Conservation (phyloP, 768 basidiomycete genomes). For the Trametes cubensis region DNA sequence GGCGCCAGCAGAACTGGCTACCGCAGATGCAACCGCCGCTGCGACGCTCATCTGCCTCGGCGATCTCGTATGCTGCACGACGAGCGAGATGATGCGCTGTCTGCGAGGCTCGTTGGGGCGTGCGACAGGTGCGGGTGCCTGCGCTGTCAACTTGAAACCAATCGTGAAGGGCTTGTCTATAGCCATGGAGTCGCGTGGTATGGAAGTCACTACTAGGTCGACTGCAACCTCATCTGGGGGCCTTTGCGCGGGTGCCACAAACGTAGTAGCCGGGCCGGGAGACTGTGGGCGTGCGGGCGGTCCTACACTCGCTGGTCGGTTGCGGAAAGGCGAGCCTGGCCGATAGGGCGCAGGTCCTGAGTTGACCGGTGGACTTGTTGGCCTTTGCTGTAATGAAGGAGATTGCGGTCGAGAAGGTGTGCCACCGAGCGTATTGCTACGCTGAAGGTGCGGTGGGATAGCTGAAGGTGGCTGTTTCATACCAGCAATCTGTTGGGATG, state of each 20-base stretch:
- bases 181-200: conserved; percentile 47
- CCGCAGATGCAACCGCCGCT: conserved; percentile 26
- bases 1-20: conserved; percentile 12
- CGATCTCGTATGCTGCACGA: conserved; percentile 66
- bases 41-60: conserved; percentile 30
- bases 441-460: conserved; percentile 76
- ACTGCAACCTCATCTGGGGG: conserved; percentile 51
- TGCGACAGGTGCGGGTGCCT: conserved; percentile 45
- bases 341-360: conserved; percentile 44
- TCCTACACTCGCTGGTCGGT: conserved; percentile 30
- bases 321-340: conserved; percentile 46
- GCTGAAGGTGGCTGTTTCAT: conserved; percentile 63
- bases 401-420: conserved; percentile 59
- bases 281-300: conserved; percentile 26
- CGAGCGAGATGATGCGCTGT: conserved; percentile 52
- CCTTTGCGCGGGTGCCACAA: conserved; percentile 33
- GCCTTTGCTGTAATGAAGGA: conserved; percentile 54
- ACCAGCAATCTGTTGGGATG: conserved; percentile 25
- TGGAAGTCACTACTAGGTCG: conserved; percentile 55
- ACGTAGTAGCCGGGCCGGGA: conserved; percentile 36
- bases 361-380: conserved; percentile 56
- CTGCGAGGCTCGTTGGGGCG: conserved; percentile 28
- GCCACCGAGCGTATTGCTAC: conserved; percentile 42
- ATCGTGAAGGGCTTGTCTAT: conserved; percentile 66
- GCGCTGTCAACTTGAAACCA: conserved; percentile 53